A percentile compares a stretch with the other conserved stretches of the same genome.
Evolutionary conservation across 306 rosid genomes (phyloP).

Genomic region (Quercus dentata): DNA sequence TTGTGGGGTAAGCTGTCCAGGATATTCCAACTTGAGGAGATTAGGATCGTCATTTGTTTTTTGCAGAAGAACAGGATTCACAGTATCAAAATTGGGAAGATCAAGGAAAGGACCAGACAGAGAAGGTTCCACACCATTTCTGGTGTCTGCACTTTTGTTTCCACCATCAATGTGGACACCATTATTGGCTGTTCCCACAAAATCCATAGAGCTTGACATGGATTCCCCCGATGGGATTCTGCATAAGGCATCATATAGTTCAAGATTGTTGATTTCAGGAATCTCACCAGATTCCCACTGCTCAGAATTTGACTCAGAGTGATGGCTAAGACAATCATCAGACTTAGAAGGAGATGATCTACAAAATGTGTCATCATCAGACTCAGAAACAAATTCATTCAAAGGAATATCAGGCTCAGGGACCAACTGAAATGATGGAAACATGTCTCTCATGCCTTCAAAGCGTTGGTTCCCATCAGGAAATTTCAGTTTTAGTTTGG

Average conservation of each 20-base stretch:
- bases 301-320: conserved; percentile 67
- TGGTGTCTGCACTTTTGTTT: conserved; percentile 11
- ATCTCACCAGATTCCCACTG: conserved; percentile 81
- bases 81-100: conserved; percentile 69
- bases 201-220: conserved; percentile 36
- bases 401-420: conserved; percentile 62
- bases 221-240: conserved; percentile 50
- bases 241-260: conserved; percentile 41
- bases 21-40: conserved; percentile 23
- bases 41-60: conserved; percentile 34
- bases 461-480: conserved; percentile 66
- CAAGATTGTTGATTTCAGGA: conserved; percentile 51
- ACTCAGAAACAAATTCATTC: conserved; percentile 59
- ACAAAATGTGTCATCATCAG: conserved; percentile 92
- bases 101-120: conserved; percentile 54
- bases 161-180: conserved; percentile 36
- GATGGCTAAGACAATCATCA: conserved; percentile 70
- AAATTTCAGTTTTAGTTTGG: conserved; percentile 69
- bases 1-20: conserved; percentile 41
- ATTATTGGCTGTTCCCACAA: conserved; percentile 23
- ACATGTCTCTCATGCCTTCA: conserved; percentile 56
- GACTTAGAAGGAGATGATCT: conserved; percentile 78
- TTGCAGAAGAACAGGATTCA: conserved; percentile 38
- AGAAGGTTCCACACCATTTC: conserved; percentile 46
- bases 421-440: conserved; percentile 85